Conservation (phyloP, 306 rosid species). For the Arachis stenosperma region DNA sequence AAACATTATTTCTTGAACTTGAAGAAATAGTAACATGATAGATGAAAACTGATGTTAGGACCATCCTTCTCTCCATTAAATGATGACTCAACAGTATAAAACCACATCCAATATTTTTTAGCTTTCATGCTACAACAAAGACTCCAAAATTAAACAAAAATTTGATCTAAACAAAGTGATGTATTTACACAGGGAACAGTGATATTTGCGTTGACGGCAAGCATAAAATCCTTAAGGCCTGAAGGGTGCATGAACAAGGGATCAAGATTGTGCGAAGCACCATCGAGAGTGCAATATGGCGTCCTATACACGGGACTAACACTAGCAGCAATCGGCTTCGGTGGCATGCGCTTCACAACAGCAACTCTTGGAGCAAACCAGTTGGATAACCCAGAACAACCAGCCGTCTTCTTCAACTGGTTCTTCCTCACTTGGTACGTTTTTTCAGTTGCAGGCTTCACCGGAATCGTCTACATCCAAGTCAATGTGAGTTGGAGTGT, state of each 20-base stretch:
- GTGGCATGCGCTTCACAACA: slow-evolving; percentile 51
- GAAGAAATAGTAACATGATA: background rate
- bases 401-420: slow-evolving; percentile 53
- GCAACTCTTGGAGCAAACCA: slow-evolving; percentile 56
- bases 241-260: slow-evolving; percentile 26
- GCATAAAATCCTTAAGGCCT: slow-evolving; percentile 41
- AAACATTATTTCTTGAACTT: background rate
- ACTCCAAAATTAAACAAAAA: background rate
- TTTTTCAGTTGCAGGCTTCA: slow-evolving; percentile 19
- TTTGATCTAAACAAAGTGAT: no score
- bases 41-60: background rate
- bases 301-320: slow-evolving; percentile 41
- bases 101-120: background rate
- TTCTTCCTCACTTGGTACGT: slow-evolving; percentile 39
- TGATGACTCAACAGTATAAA: background rate
- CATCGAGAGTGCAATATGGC: slow-evolving; percentile 34
- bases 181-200: slow-evolving; percentile 42
- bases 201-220: slow-evolving; percentile 45
- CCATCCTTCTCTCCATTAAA: background rate
- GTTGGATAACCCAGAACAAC: slow-evolving; percentile 42
- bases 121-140: background rate
- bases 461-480: slow-evolving; percentile 46
- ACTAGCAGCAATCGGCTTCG: slow-evolving; percentile 44
- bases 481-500: slow-evolving; percentile 47
- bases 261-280: slow-evolving; percentile 39